Evolutionary conservation across 2,329 filamentous ascomycete species (phyloP).

Genomic region (Cercospora zeae-maydis): DNA sequence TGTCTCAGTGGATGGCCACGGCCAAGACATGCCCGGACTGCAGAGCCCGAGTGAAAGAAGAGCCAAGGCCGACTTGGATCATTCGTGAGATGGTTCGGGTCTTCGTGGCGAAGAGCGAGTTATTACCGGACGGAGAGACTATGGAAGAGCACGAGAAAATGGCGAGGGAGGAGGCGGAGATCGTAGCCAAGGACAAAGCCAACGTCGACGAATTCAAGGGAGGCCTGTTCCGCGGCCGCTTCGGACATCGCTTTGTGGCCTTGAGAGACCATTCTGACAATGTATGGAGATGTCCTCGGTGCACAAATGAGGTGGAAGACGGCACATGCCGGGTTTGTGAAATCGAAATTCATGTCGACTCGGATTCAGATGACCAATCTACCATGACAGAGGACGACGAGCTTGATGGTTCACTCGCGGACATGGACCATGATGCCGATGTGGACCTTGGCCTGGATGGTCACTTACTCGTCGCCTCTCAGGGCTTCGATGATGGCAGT

Average conservation of each 20-base stretch:
- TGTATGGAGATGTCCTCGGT: conserved; percentile 60
- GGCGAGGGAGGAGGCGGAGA: conserved; percentile 57
- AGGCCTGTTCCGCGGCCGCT: conserved; percentile 63
- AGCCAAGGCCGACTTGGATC: conserved; percentile 63
- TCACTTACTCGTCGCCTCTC: conserved; percentile 4
- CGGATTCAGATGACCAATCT: conserved; percentile 45
- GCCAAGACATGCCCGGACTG: conserved; percentile 68
- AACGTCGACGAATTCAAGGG: conserved; percentile 48
- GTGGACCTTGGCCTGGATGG: conserved; percentile 20
- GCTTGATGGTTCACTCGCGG: conserved; percentile 43
- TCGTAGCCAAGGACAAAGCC: conserved; percentile 58
- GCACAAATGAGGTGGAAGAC: conserved; percentile 62
- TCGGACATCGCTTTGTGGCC: conserved; percentile 42
- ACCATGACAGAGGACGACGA: conserved; percentile 36
- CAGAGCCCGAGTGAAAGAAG: conserved; percentile 54
- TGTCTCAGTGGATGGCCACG: conserved; percentile 50
- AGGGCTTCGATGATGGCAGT: conserved; percentile 9
- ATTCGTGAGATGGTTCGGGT: conserved; percentile 63
- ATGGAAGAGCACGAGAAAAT: conserved; percentile 57
- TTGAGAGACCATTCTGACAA: conserved; percentile 58
- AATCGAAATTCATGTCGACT: conserved; percentile 40
- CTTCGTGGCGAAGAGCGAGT: conserved; percentile 57
- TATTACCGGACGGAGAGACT: conserved; percentile 62
- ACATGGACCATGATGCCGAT: conserved; percentile 35
- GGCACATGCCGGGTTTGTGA: conserved; percentile 55